Percentiles rank a stretch among this genome's conserved stretches.
Conservation (phyloP, 139 green algal species). For the Ulvella scutata region DNA sequence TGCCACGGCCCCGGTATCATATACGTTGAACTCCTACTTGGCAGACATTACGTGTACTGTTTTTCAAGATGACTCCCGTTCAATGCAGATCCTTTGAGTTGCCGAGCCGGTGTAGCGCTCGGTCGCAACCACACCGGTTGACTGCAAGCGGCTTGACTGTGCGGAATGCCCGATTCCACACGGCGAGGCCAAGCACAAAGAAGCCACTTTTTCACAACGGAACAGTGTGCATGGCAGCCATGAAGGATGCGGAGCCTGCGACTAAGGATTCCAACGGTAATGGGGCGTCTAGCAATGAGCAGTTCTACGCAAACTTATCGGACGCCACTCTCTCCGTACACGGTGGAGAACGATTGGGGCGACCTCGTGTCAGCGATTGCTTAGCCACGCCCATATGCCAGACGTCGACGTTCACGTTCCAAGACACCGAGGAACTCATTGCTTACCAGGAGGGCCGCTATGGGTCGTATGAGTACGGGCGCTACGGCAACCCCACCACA, state of each 20-base stretch:
- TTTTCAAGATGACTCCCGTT: not conserved
- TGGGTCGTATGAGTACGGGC: conserved; percentile 74
- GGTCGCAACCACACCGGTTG: not conserved
- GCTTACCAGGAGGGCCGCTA: conserved; percentile 90
- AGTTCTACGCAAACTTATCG: not conserved
- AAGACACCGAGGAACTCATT: conserved; percentile 76
- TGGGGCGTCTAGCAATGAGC: not conserved
- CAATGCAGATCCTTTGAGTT: not conserved
- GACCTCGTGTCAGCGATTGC: conserved; percentile 71
- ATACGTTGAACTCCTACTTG: too few relatives aligned
- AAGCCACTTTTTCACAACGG: not conserved
- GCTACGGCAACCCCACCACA: conserved; percentile 97
- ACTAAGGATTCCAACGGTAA: not conserved
- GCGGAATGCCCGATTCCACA: not conserved
- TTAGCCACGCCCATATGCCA: conserved; percentile 95
- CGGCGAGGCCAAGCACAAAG: not conserved
- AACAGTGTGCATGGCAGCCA: not conserved
- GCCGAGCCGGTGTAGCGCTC: not conserved
- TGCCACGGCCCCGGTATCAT: too few relatives aligned
- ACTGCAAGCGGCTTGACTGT: not conserved
- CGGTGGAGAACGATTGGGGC: conserved; percentile 60
- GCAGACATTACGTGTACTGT: too few relatives aligned
- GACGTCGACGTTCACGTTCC: conserved; percentile 92
- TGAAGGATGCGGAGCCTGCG: not conserved
- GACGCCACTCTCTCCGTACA: conserved; percentile 33